Percentiles rank a stretch among this genome's conserved stretches.
Conservation (phyloP, 169 alveolate species). For the Plasmodium reichenowi region DNA sequence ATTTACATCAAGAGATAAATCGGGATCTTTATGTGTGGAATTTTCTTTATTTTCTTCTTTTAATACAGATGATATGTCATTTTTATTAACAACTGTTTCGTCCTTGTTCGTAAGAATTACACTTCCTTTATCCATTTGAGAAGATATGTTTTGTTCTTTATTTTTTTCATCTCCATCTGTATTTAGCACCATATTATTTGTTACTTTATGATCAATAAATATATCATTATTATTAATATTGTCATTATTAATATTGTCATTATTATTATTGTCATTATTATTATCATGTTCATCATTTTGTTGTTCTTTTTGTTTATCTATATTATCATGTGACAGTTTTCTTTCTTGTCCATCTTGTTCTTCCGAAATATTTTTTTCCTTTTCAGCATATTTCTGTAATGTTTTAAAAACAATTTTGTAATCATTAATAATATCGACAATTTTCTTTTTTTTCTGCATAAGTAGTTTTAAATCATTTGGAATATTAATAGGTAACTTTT, state of each 20-base stretch:
- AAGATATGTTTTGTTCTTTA: neutral
- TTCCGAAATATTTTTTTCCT: constrained; percentile 8
- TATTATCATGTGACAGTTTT: neutral
- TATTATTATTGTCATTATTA: neutral
- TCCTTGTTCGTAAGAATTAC: constrained; percentile 1
- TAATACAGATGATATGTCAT: neutral
- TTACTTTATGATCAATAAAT: neutral
- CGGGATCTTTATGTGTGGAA: neutral
- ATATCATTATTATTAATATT: neutral
- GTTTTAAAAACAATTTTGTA: constrained; percentile 52
- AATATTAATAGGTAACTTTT: constrained; percentile 39
- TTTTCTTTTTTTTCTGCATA: constrained; percentile 38
- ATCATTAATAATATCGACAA: constrained; percentile 37
- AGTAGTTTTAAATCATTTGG: constrained; percentile 37
- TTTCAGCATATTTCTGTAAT: neutral
- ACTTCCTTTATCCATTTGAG: neutral
- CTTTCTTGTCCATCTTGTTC: neutral
- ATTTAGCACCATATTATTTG: neutral
- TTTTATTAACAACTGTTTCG: constrained; percentile 30
- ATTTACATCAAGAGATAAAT: too few species aligned
- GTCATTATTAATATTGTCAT: neutral
- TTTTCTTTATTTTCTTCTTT: constrained; percentile 12
- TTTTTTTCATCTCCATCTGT: neutral
- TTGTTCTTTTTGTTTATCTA: constrained; percentile 5
- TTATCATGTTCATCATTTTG: neutral